phyloP scores from a whole-genome alignment of 768 basidiomycete species.

The Pholiota conissans region DNA sequence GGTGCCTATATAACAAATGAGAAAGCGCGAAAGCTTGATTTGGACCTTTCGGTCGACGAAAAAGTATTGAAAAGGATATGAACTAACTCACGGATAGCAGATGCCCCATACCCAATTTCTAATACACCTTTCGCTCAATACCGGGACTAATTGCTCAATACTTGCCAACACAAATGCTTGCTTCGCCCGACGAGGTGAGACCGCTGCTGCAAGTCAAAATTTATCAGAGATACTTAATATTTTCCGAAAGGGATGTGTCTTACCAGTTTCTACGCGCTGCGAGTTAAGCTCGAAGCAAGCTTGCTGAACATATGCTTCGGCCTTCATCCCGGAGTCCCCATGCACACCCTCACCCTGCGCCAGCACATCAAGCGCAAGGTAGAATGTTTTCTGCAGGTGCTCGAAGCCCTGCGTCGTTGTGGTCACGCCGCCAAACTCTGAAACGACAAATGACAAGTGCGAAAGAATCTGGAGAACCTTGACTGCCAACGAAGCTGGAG shows the following conservation, averaged over 20 bases:
- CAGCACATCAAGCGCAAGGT: slow-evolving; percentile 75
- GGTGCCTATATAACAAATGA: slow-evolving; percentile 43
- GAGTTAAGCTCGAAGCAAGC: slow-evolving; percentile 25
- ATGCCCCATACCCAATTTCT: slow-evolving; percentile 57
- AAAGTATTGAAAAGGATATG: neutral
- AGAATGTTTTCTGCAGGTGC: slow-evolving; percentile 75
- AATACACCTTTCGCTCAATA: slow-evolving; percentile 53
- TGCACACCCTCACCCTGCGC: slow-evolving; percentile 34
- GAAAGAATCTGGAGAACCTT: slow-evolving; percentile 57
- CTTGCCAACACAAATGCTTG: slow-evolving; percentile 69
- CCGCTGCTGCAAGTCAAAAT: slow-evolving; percentile 18
- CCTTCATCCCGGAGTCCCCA: slow-evolving; percentile 17
- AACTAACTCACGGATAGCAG: slow-evolving; percentile 49
- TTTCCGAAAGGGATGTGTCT: neutral
- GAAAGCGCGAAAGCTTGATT: neutral
- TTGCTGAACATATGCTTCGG: slow-evolving; percentile 29
- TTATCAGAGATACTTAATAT: neutral
- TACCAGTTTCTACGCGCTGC: slow-evolving; percentile 26
- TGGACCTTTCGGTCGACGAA: neutral
- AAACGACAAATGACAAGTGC: slow-evolving; percentile 73
- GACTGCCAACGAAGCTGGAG: slow-evolving; percentile 52
- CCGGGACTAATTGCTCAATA: slow-evolving; percentile 76
- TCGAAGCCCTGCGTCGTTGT: slow-evolving; percentile 58
- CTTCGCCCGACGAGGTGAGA: slow-evolving; percentile 35
- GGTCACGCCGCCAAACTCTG: slow-evolving; percentile 76